These are phyloP conservation scores for Pythium guiyangense DNA, from an alignment of 352 stramenopile genomes.

Conservation along the genomic window DNA sequence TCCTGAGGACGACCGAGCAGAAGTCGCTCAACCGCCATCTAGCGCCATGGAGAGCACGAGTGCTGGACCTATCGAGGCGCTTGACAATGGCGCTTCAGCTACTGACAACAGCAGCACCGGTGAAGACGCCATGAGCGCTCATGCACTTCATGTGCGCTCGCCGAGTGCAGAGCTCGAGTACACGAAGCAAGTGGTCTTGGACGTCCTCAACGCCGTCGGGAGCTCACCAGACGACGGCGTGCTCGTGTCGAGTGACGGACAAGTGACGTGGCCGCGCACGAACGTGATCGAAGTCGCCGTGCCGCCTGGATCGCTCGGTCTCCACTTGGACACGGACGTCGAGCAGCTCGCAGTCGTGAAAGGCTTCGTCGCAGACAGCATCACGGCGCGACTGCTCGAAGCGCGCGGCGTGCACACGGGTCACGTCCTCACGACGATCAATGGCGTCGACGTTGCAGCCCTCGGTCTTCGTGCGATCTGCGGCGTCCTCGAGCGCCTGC, in stretches of 20 bases:
- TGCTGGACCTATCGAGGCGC: too few relatives aligned
- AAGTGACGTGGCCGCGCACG: slow-evolving; percentile 15
- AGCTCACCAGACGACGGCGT: slow-evolving; percentile 9
- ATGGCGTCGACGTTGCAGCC: slow-evolving; percentile 43
- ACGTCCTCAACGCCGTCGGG: slow-evolving; percentile 8
- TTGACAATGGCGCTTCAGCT: background rate
- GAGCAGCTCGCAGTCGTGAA: slow-evolving; percentile 51
- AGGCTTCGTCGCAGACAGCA: slow-evolving; percentile 44
- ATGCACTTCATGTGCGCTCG: slow-evolving; percentile 3
- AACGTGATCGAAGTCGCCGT: slow-evolving; percentile 34
- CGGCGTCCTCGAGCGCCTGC: slow-evolving; percentile 44
- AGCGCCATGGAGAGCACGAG: too few relatives aligned
- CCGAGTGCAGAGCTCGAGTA: slow-evolving; percentile 20
- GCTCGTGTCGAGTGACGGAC: background rate
- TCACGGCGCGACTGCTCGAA: slow-evolving; percentile 29
- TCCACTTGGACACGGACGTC: slow-evolving; percentile 57
- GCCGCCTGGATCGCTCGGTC: slow-evolving; percentile 40
- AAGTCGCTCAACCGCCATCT: background rate
- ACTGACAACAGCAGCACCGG: background rate
- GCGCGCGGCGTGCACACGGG: slow-evolving; percentile 27
- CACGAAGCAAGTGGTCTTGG: slow-evolving; percentile 26
- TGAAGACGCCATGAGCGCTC: background rate
- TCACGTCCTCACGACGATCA: slow-evolving; percentile 45
- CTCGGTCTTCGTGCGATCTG: slow-evolving; percentile 37
- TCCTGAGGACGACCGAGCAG: background rate